These are phyloP conservation scores for Aquilaria malaccensis DNA, from an alignment of 345 rosid genomes.

Conservation along the genomic window DNA sequence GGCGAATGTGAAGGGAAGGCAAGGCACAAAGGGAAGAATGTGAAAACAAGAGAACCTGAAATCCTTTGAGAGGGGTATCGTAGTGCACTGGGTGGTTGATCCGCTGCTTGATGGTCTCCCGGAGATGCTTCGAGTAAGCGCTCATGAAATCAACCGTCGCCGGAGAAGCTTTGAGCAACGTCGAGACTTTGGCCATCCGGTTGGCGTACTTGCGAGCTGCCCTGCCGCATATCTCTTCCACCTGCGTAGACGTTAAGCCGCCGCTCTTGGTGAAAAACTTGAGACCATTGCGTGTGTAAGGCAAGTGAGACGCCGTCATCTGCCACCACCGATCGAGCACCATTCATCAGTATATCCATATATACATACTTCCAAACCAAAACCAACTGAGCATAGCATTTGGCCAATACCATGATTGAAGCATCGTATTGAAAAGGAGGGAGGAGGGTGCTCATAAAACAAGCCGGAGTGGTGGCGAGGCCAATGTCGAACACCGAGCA, in stretches of 20 bases:
- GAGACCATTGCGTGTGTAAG: conserved; percentile 84
- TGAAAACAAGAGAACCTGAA: conserved; percentile 39
- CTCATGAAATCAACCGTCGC: conserved; percentile 71
- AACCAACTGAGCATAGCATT: no score
- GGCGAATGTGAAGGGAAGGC: no score
- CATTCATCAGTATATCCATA: neutral
- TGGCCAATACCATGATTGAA: conserved; percentile 61
- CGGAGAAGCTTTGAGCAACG: conserved; percentile 33
- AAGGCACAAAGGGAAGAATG: no score
- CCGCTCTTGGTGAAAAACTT: conserved; percentile 87
- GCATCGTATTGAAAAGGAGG: conserved; percentile 72
- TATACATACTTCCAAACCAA: no score
- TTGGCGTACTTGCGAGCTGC: conserved; percentile 74
- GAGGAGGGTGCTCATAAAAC: conserved; percentile 85
- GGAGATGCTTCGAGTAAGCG: conserved; percentile 57
- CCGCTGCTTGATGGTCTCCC: conserved; percentile 61
- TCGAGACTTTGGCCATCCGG: conserved; percentile 58
- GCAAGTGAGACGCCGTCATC: conserved; percentile 87
- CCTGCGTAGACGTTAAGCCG: conserved; percentile 76
- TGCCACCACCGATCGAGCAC: conserved; percentile 1
- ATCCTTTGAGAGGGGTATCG: conserved; percentile 73
- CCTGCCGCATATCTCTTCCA: conserved; percentile 69
- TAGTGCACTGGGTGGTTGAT: conserved; percentile 78
- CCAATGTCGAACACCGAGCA: conserved; percentile 79
- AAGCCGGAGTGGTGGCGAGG: conserved; percentile 93